Evolutionary conservation across 345 rosid genomes (phyloP), one percentile per base, ranked within the genome.

Genomic region (Eucalyptus cloeziana): DNA sequence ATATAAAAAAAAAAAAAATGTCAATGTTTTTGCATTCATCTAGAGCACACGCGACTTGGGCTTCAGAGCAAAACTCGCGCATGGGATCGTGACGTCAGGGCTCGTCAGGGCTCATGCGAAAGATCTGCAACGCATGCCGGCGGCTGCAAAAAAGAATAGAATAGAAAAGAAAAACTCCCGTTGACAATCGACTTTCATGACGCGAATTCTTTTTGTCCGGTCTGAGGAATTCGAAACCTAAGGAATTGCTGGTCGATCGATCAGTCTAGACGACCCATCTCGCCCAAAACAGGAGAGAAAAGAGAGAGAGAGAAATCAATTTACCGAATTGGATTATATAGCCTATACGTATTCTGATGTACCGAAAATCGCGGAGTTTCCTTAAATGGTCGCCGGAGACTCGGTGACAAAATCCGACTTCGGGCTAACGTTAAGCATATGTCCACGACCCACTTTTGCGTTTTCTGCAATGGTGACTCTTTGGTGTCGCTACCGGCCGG

Each of bases 1-100:
- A n/a, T n/a, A 6, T 24, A 0, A 27, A 56, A 6, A 56, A 0
- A 27, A 56, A 0, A 27, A 27, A 60, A 60, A 60, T 27, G 16
- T 27, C 14, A 0, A 13, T 2, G 8, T 60, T 60, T 27, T 27
- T 27, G 33, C 31, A 5, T 27, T 60, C 31, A 60, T 60, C 33
- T 27, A 12, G 33, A 60, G 15, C 33, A 27, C 33, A 27, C 0
- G 69, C 69, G 33, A 60, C 33, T 27, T 27, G 69, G 69, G 69
- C 0, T 60, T 60, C 33, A 60, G 27, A 13, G 7, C 27, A 56
- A 56, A 27, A 27, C 14, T 60, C 69, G 0, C 69, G 33, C 69
- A 60, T 60, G 69, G 69, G 31, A 60, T 60, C 62, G 31, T 27
- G 69, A 27, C 69, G 69, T 27, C 69, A 12, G 8, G 33, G 4